These are phyloP conservation scores for Candida fluviatilis DNA, from an alignment of 805 yeast species.

Conservation along the genomic window DNA sequence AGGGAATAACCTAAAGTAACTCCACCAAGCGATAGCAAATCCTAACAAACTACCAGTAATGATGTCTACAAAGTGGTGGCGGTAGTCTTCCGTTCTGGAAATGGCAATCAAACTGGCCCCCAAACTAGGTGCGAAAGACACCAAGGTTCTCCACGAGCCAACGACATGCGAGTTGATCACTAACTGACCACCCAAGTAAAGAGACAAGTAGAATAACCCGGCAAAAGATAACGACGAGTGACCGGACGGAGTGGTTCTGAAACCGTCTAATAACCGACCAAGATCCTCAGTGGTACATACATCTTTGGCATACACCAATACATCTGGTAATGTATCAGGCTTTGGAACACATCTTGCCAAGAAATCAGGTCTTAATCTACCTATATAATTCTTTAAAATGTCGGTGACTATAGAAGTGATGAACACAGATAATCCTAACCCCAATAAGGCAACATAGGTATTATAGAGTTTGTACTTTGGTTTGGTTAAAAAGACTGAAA, in stretches of 20 bases:
- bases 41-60: constrained; percentile 73
- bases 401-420: constrained; percentile 66
- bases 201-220: constrained; percentile 56
- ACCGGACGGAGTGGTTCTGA: constrained; percentile 80
- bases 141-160: constrained; percentile 61
- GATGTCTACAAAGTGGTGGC: constrained; percentile 90
- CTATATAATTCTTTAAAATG: constrained; percentile 75
- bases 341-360: constrained; percentile 78
- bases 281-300: constrained; percentile 52
- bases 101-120: constrained; percentile 77
- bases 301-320: constrained; percentile 56
- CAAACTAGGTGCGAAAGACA: constrained; percentile 53
- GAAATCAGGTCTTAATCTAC: constrained; percentile 91
- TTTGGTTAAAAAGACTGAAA: constrained; percentile 41
- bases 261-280: constrained; percentile 54
- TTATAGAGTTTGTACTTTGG: constrained; percentile 54
- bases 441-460: constrained; percentile 61
- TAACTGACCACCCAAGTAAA: constrained; percentile 70
- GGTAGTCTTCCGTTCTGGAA: constrained; percentile 84
- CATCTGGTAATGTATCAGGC: constrained; percentile 49
- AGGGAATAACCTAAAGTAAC: constrained; percentile 55
- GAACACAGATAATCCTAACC: constrained; percentile 57
- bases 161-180: constrained; percentile 38
- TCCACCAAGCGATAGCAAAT: constrained; percentile 49
- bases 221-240: constrained; percentile 72